These are phyloP conservation scores for Primulina eburnea DNA, from an alignment of 257 asterid species.

Conservation along the genomic window DNA sequence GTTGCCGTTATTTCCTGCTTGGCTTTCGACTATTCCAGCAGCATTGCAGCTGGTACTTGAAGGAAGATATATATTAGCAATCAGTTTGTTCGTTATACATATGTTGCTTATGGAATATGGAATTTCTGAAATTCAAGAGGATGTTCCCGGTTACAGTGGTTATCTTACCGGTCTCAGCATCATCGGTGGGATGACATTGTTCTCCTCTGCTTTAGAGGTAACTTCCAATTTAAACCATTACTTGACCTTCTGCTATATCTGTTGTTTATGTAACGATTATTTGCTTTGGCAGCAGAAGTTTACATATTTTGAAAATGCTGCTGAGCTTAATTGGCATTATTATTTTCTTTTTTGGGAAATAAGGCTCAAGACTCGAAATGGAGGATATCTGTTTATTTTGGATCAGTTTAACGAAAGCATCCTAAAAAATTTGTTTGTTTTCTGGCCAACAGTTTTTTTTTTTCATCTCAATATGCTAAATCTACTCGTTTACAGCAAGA, in stretches of 20 bases:
- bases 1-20: constrained; percentile 70
- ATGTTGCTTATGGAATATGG: constrained; percentile 81
- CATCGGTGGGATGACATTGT: constrained; percentile 96
- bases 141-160: constrained; percentile 74
- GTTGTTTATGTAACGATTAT: not conserved
- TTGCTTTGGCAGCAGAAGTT: not conserved
- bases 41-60: constrained; percentile 72
- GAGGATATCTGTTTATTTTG: no score
- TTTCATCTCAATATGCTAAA: no score
- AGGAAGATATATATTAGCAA: constrained; percentile 66
- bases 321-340: not conserved
- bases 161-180: constrained; percentile 96
- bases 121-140: constrained; percentile 75
- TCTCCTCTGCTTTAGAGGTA: constrained; percentile 88
- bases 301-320: not conserved
- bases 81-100: constrained; percentile 59
- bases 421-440: no score
- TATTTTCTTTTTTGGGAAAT: no score
- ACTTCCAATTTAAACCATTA: not conserved
- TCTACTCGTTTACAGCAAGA: not conserved
- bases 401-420: not conserved
- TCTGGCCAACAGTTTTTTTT: no score
- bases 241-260: not conserved
- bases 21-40: constrained; percentile 85
- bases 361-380: not conserved